These are phyloP conservation scores for Cladosporium sp. DNA, from an alignment of 2,329 filamentous ascomycete species.

Conservation along the genomic window DNA sequence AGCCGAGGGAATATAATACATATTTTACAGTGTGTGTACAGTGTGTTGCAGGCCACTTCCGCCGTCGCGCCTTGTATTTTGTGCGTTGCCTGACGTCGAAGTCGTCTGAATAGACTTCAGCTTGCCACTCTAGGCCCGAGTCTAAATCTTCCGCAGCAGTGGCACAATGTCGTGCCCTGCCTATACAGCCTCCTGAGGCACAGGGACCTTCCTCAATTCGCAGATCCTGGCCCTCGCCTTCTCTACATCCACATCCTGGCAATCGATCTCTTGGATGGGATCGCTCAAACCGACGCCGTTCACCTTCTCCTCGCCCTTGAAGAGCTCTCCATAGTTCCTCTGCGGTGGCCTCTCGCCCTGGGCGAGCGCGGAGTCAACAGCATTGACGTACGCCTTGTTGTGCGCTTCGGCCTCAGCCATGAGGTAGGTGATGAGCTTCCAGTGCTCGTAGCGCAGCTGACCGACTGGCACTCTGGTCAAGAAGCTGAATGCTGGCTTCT, in stretches of 20 bases:
- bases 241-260: neutral
- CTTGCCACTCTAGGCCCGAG: neutral
- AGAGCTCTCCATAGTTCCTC: constrained; percentile 1
- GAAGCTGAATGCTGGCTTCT: neutral
- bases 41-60: too few species aligned
- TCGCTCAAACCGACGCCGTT: constrained; percentile 1
- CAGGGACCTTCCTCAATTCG: constrained; percentile 10
- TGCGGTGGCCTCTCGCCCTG: constrained; percentile 20
- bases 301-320: neutral
- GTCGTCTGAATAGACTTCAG: neutral
- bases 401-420: constrained; percentile 31
- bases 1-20: neutral
- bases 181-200: neutral
- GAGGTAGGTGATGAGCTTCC: constrained; percentile 45
- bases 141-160: neutral
- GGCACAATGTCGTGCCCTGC: neutral
- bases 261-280: neutral
- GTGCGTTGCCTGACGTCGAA: neutral
- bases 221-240: constrained; percentile 7
- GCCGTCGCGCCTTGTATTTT: too few species aligned
- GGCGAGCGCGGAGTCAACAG: constrained; percentile 27
- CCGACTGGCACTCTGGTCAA: constrained; percentile 34
- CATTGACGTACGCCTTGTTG: constrained; percentile 22
- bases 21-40: neutral
- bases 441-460: constrained; percentile 47